Evolutionary conservation across 495 filamentous ascomycete genomes (phyloP), one percentile per base, ranked within the genome.

Genomic region (Astrothelium subdiscretum): DNA sequence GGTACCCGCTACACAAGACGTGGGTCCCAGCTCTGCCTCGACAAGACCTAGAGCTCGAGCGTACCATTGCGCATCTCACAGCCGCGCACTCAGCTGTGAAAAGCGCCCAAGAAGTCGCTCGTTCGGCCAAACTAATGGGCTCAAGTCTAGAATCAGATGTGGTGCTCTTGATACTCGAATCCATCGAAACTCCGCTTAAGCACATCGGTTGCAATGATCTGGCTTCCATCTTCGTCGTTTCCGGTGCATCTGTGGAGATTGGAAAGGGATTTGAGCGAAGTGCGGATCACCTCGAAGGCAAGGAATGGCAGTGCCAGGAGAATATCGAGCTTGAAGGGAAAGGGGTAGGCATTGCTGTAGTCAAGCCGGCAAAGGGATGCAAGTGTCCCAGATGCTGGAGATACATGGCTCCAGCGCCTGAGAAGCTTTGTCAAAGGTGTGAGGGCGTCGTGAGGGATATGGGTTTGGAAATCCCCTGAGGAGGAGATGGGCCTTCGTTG

Each of bases 311-410:
- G 1, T 69, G 59, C 26, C 63, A 65, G 27, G 74, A 79, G 26
- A 72, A 78, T 27, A 83, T 87, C 60, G 80, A 85, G 52, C 68
- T 82, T 10, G 48, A 54, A 27, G 48, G 48, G 15, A 54, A 24
- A 15, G 4, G 6, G 2, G 8, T 54, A 15, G 59, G 63, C 32
- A 58, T 54, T 60, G 87, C 84, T 13, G 73, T 83, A 70, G 86
- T 96, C 12, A 74, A 84, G 42, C 83, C 85, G n/a, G 85, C 91
- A 0, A 76, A 77, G 63, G 76, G 82, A 3, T 60, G 74, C 48
- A 97, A 97, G 69, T 97, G 92, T 67, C 79, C 82, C 2, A 81
- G 92, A 51, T 97, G 94, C 75, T 97, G 94, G 94, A 83, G 87
- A 61, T 95, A 87, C 75, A 80, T 83, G 22, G 79, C 81, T 27